Base-by-base conservation (phyloP, 176 grass and related monocot species). In the Rhynchospora pubera region DNA sequence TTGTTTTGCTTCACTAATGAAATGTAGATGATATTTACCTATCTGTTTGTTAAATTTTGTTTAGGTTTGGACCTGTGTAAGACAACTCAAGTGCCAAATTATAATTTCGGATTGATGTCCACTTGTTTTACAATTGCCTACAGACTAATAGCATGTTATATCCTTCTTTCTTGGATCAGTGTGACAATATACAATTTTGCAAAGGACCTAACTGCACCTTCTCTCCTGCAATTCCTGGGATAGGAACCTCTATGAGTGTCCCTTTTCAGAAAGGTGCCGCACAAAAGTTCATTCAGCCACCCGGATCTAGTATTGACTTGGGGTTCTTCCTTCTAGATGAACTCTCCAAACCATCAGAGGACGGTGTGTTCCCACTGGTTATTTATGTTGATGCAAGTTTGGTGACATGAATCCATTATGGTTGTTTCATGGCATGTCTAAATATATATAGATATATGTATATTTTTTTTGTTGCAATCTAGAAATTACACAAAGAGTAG, bases 241-340 rank as follows among this genome's bases (percentile, higher is more conserved):
- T 90, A 8, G 78, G 89, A 51, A 83, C 81, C 32, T 68, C 91
- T 71, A 88, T 83, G 65, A 84, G 69, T 70, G 83, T 91, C 82
- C 82, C 89, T 78, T 99, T 99, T 62, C 87, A 88, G 74, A 91
- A 95, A 79, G 96, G 92, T 7, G 22, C 79, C 28, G 82, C 89
- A 55, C 92, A 93, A 86, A 95, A 86, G 50, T 99, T 95, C 73
- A 50, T 93, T 75, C 92, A 95, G 77, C 90, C 90, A 64, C 88
- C 87, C 61, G 90, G 92, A 45, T 88, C 82, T 44, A 92, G 96
- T 79, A 83, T 98, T 85, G 96, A 98, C 78, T 84, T 98, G 53
- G 90, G 92, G 77, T 98, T 98, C 85, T 98, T 94, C 82, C 90
- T 89, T 80, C 72, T 90, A n/a, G 92, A 94, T 45, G 96, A 98